Evolutionary conservation across 2,329 filamentous ascomycete genomes (phyloP), one percentile per base, ranked within the genome.

Genomic region (Ascosphaera aggregata): DNA sequence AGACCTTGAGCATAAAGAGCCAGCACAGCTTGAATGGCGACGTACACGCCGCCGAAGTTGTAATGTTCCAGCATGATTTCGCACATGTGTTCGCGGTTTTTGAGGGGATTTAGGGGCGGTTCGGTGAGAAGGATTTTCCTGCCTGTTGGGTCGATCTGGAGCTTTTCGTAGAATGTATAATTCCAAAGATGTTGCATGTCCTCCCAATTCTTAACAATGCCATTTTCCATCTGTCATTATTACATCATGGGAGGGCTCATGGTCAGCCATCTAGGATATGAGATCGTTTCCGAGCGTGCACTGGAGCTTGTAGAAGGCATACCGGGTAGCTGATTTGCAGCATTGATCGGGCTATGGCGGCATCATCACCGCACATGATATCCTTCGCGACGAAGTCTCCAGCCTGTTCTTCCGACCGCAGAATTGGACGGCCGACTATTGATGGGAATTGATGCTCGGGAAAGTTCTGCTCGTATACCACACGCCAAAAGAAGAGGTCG

Each of bases 141-240:
- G 47, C 82, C 86, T 17, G 72, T 73, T 2, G 89, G 73, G 57
- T 95, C 80, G 49, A 98, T 67, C 59, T 84, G 74, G 72, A 98
- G 80, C 72, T 95, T 95, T 59, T 98, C 86, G 60, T 72, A 77
- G 60, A 98, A 98, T 18, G 89, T 98, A 59, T 91, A 95, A 63
- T 98, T 86, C 89, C 89, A 98, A 41, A 98, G 75, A 56, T 95
- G 86, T 65, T 93, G 81, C 89, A 98, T 98, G 60, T 98, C 89
- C 50, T 98, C 89, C 89, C 89, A 98, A 55, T 84, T 85, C 71
- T 94, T 95, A 48, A 98, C 84, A 52, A 98, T 95, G 52, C 89
- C 89, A 58, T 98, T 98, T 61, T 98, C 89, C 89, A 98, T 98
- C 72, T 77, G 58, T 43, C 49, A 43, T 39, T 42, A 47, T 42